A percentile compares a stretch with the other conserved stretches of the same genome.
phyloP scores from a whole-genome alignment of 306 rosid species.

The Vigna hirtella region DNA sequence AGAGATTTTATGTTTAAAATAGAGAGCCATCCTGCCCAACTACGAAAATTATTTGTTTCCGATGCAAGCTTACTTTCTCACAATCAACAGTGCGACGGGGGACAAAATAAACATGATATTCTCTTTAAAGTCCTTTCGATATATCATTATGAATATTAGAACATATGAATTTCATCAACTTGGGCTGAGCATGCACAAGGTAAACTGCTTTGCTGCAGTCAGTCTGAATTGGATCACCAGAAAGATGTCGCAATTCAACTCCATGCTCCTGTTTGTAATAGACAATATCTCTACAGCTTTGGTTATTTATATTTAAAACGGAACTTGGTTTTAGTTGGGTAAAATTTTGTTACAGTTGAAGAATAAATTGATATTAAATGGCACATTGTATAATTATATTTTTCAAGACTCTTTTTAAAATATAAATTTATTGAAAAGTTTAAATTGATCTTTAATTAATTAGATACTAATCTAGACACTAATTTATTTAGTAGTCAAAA shows the following conservation, averaged over 20 bases:
- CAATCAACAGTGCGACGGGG: conserved; percentile 93
- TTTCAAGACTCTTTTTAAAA: too few relatives aligned
- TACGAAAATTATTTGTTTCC: not conserved
- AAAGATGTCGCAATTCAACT: conserved; percentile 87
- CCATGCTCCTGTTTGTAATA: conserved; percentile 79
- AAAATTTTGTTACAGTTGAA: too few relatives aligned
- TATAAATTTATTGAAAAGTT: too few relatives aligned
- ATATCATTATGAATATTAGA: conserved; percentile 70
- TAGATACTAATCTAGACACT: too few relatives aligned
- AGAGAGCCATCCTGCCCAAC: not conserved
- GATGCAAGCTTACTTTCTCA: conserved; percentile 70
- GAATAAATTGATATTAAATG: too few relatives aligned
- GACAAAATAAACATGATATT: conserved; percentile 79
- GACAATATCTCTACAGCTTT: too few relatives aligned
- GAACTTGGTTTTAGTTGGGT: too few relatives aligned
- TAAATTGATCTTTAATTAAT: too few relatives aligned
- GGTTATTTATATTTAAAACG: too few relatives aligned
- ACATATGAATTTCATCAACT: conserved; percentile 81
- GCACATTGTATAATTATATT: too few relatives aligned
- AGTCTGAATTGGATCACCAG: conserved; percentile 83
- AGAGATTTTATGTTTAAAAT: not conserved
- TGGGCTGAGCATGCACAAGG: conserved; percentile 86
- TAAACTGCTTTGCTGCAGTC: conserved; percentile 84
- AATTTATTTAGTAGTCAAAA: too few relatives aligned
- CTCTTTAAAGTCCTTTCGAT: conserved; percentile 87